A percentile compares a stretch with the other conserved stretches of the same genome.
phyloP scores from a whole-genome alignment of 179 eudicot genomes.

The Actinidia chinensis region DNA sequence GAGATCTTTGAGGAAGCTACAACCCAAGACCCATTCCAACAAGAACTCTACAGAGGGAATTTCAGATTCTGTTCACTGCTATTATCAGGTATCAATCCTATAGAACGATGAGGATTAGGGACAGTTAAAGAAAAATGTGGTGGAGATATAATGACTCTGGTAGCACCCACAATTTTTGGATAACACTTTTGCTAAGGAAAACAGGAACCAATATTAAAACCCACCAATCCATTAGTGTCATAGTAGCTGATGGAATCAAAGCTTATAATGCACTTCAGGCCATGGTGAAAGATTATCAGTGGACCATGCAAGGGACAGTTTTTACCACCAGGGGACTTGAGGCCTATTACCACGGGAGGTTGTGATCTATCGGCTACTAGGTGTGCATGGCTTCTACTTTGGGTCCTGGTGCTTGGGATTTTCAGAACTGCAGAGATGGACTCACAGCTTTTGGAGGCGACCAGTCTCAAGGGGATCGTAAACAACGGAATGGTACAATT shows the following conservation, averaged over 20 bases:
- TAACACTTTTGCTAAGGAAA: neutral
- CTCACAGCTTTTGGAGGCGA: neutral
- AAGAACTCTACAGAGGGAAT: neutral
- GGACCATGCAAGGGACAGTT: neutral
- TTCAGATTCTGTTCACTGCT: neutral
- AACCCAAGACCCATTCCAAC: neutral
- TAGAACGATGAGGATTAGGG: neutral
- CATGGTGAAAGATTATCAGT: neutral
- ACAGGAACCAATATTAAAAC: neutral
- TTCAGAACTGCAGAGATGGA: neutral
- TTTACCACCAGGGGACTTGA: neutral
- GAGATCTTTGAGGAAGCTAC: neutral
- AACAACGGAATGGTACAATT: too few species aligned
- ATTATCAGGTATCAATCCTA: neutral
- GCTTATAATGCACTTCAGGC: neutral
- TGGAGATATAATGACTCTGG: neutral
- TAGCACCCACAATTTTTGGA: neutral
- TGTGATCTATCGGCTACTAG: too few species aligned
- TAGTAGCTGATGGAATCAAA: neutral
- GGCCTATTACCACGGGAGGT: too few species aligned
- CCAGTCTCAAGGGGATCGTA: too few species aligned
- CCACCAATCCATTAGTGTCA: neutral
- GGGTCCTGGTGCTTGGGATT: too few species aligned
- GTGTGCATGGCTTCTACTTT: too few species aligned
- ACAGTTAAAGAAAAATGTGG: too few species aligned